Evolutionary conservation across 2,329 filamentous ascomycete species (phyloP).

Genomic region (Metarhizium sp.): DNA sequence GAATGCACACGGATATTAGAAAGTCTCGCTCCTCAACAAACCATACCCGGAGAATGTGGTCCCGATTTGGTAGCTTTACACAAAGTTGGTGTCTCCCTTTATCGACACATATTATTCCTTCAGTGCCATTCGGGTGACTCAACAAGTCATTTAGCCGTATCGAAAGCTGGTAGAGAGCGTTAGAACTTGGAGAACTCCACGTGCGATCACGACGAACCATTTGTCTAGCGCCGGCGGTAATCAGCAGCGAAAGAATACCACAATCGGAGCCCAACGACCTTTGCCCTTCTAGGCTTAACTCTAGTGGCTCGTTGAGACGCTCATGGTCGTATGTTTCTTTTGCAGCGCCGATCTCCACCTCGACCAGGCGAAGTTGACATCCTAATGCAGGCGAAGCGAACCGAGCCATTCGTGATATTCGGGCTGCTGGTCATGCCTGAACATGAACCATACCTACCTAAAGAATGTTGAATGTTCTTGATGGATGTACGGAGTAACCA

Average conservation of each 20-base stretch:
- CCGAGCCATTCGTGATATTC: slow-evolving; percentile 1
- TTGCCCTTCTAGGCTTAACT: slow-evolving; percentile 5
- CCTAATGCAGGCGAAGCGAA: slow-evolving; percentile 6
- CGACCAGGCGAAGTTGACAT: slow-evolving; percentile 3
- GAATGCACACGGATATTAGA: slow-evolving; percentile 19
- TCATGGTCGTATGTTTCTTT: slow-evolving; percentile 3
- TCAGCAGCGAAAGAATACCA: slow-evolving; percentile 2
- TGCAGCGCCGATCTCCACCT: slow-evolving; percentile 3
- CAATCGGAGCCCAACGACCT: slow-evolving; percentile 2
- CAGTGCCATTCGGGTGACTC: slow-evolving; percentile 1
- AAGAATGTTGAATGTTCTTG: neutral
- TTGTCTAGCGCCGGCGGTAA: neutral
- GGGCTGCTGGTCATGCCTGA: neutral
- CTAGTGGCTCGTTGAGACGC: slow-evolving; percentile 1
- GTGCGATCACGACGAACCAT: slow-evolving; percentile 3
- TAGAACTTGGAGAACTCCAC: neutral
- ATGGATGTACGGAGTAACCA: neutral
- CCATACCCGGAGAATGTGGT: slow-evolving; percentile 15
- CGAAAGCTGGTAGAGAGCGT: slow-evolving; percentile 2
- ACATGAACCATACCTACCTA: neutral
- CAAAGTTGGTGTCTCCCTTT: slow-evolving; percentile 12
- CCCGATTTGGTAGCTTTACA: slow-evolving; percentile 16
- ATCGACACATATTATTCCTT: slow-evolving; percentile 11
- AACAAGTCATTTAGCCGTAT: slow-evolving; percentile 6
- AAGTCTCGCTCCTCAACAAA: slow-evolving; percentile 25